Evolutionary conservation across 1,139 yeast genomes (phyloP).

Genomic region (Eremothecium cymbalariae): DNA sequence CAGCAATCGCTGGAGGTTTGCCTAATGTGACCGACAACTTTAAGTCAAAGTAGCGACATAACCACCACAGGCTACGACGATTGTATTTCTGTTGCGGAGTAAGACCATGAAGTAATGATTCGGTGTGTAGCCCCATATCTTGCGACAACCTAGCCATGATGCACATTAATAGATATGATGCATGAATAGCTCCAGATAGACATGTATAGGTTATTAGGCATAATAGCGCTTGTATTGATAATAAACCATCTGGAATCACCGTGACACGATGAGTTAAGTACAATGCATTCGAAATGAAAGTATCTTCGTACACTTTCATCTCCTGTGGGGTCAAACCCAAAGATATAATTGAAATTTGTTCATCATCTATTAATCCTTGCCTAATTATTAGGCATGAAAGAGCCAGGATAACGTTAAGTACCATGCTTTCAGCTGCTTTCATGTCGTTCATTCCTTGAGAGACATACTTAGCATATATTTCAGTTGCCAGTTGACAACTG

Average conservation of each 20-base stretch:
- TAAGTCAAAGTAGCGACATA: slow-evolving; percentile 13
- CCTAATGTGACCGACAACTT: slow-evolving; percentile 9
- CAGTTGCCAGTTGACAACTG: neutral
- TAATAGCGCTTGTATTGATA: slow-evolving; percentile 13
- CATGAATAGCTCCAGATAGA: slow-evolving; percentile 10
- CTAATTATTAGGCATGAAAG: slow-evolving; percentile 4
- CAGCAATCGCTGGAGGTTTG: slow-evolving; percentile 13
- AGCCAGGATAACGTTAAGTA: slow-evolving; percentile 8
- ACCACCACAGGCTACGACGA: slow-evolving; percentile 13
- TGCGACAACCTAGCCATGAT: slow-evolving; percentile 14
- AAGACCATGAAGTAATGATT: slow-evolving; percentile 9
- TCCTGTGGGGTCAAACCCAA: slow-evolving; percentile 1
- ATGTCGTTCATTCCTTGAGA: slow-evolving; percentile 1
- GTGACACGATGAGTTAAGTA: slow-evolving; percentile 11
- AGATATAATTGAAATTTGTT: neutral
- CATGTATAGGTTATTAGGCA: slow-evolving; percentile 9
- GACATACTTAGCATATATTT: neutral
- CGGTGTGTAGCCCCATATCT: slow-evolving; percentile 15
- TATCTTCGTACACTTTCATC: slow-evolving; percentile 11
- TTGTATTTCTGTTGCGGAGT: slow-evolving; percentile 6
- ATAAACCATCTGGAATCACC: slow-evolving; percentile 13
- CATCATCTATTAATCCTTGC: neutral
- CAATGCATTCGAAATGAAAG: slow-evolving; percentile 12
- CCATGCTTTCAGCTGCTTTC: slow-evolving; percentile 4
- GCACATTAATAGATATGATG: slow-evolving; percentile 12